Evolutionary conservation across 2,329 filamentous ascomycete species (phyloP).

Genomic region (Xylariaceae sp.): DNA sequence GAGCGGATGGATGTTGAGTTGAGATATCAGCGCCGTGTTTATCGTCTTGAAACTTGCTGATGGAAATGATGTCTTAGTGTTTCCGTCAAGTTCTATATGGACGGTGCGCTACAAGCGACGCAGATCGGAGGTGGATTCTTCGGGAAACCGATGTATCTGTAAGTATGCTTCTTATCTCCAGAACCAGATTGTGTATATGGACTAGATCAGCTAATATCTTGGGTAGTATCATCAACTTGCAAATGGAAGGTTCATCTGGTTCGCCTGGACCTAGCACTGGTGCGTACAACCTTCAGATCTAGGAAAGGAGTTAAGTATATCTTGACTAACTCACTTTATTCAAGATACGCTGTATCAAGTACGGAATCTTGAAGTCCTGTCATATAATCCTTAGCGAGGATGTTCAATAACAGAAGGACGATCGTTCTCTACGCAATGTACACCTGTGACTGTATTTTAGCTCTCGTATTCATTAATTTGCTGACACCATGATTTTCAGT

Average conservation of each 20-base stretch:
- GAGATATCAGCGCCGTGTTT: neutral
- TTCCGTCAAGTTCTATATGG: constrained; percentile 53
- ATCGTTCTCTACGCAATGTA: too few relatives aligned
- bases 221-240: constrained; percentile 42
- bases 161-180: constrained; percentile 1
- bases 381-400: constrained; percentile 24
- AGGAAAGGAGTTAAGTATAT: neutral
- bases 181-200: neutral
- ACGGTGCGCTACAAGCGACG: constrained; percentile 46
- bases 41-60: neutral
- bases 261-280: constrained; percentile 37
- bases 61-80: constrained; percentile 28
- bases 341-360: constrained; percentile 31
- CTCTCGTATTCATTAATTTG: too few relatives aligned
- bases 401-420: neutral
- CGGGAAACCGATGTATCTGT: constrained; percentile 46
- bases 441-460: too few relatives aligned
- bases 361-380: constrained; percentile 28
- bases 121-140: constrained; percentile 50
- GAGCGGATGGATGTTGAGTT: neutral
- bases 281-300: constrained; percentile 10
- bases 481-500: too few relatives aligned
- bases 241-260: constrained; percentile 46
- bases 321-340: constrained; percentile 2
- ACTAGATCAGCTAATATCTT: constrained; percentile 1